Evolutionary conservation across 352 stramenopile genomes (phyloP), one percentile per base, ranked within the genome.

Genomic region (Lagenidium sp.): DNA sequence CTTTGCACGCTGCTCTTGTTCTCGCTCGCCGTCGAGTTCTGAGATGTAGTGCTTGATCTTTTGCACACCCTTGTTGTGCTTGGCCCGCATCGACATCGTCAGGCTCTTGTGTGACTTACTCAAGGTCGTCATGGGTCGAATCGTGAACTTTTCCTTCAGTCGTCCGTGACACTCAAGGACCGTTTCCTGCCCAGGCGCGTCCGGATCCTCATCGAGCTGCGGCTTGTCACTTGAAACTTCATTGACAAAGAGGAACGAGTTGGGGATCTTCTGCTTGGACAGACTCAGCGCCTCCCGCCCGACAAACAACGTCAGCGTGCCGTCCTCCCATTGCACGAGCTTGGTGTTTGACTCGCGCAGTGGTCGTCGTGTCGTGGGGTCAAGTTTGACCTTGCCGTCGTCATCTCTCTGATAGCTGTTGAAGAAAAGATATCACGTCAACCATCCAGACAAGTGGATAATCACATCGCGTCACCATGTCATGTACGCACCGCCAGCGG

Each of bases 61-160:
- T 52, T 90, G 76, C 34, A 89, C 70, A 24, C 72, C 81, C 65
- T 93, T 93, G 66, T 91, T 93, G 62, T 93, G 81, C 44, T 89
- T 87, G 30, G 81, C 81, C 8, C 81, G 78, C 78, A 93, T 89
- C 31, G 81, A 91, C 81, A 93, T 90, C 41, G 74, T 93, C 13
- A 93, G 61, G 45, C 76, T 89, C 55, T 85, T 84, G 64, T 93
- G 81, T 21, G 81, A 90, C 57, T 86, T 88, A 46, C 73, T 88
- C 22, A 66, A 61, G 11, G 72, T 90, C 3, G 81, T 87, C 62
- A 85, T 89, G 7, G 81, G 81, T n/a, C 78, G 78, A 46, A 93
- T 91, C 57, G 74, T 93, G 41, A 93, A 64, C 54, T 93, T 93
- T 36, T 87, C 68, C 38, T 78, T 65, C n/a, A 93, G 55, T 6